A percentile compares a stretch with the other conserved stretches of the same genome.
phyloP scores from a whole-genome alignment of 345 rosid genomes.

The Linum trigynum region DNA sequence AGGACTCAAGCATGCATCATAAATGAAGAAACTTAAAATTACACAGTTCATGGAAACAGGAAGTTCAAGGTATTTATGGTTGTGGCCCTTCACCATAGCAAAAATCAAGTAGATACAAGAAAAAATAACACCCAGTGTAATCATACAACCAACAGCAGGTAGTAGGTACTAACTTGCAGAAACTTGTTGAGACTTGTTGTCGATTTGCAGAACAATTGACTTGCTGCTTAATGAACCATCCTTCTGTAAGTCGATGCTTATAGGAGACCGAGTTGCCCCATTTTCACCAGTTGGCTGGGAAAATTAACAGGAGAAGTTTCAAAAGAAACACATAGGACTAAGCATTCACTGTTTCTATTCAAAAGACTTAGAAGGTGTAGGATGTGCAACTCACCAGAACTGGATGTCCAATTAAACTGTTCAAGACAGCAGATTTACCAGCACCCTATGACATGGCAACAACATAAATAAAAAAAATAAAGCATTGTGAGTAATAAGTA shows the following conservation, averaged over 20 bases:
- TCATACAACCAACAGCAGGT: conserved; percentile 6
- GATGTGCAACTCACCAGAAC: conserved; percentile 52
- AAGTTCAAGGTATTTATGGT: not conserved
- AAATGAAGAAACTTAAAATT: too few relatives aligned
- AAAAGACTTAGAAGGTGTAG: conserved; percentile 3
- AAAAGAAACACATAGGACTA: not conserved
- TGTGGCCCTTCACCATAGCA: not conserved
- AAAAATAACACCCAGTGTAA: not conserved
- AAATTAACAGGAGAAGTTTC: not conserved
- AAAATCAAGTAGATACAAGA: conserved; percentile 13
- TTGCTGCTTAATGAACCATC: conserved; percentile 72
- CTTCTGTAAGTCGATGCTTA: conserved; percentile 53
- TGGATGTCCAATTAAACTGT: conserved; percentile 95
- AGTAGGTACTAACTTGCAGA: conserved; percentile 66
- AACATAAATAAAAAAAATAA: not conserved
- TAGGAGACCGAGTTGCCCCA: conserved; percentile 98
- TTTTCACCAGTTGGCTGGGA: conserved; percentile 97
- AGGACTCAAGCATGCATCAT: too few relatives aligned
- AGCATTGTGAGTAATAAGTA: not conserved
- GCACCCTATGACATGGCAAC: conserved; percentile 57
- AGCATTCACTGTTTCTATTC: not conserved
- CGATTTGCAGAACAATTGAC: conserved; percentile 71
- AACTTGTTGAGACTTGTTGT: conserved; percentile 85
- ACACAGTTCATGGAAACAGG: not conserved
- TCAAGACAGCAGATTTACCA: conserved; percentile 89